phyloP scores from a whole-genome alignment of 495 filamentous ascomycete species.

The Penicillium mononematosum region DNA sequence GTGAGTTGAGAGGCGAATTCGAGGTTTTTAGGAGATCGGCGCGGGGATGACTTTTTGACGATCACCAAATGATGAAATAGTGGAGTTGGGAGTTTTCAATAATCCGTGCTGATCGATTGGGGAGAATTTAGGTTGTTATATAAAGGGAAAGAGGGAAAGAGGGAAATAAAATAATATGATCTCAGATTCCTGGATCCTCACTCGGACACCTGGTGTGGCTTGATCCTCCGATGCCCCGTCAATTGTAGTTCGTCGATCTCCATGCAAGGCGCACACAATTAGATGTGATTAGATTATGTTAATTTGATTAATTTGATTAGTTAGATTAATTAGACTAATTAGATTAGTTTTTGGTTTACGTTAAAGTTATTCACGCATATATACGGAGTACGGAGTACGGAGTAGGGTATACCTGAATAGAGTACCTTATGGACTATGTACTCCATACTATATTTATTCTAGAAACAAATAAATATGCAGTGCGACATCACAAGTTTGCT shows the following conservation, averaged over 20 bases:
- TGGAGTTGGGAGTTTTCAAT: constrained; percentile 8
- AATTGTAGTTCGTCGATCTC: constrained; percentile 9
- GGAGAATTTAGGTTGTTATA: not conserved
- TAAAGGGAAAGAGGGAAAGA: no score
- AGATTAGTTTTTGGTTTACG: not conserved
- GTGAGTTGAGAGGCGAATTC: constrained; percentile 3
- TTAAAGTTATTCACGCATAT: not conserved
- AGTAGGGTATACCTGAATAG: no score
- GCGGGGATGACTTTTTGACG: constrained; percentile 20
- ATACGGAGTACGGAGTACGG: not conserved
- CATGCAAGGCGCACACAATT: constrained; percentile 7
- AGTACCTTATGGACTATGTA: no score
- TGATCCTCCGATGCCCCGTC: not conserved
- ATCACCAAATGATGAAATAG: constrained; percentile 19
- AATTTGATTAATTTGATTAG: not conserved
- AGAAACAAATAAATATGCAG: no score
- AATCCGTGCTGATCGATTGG: not conserved
- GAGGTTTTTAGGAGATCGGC: constrained; percentile 27
- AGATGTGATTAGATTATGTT: not conserved
- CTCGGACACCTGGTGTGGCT: not conserved
- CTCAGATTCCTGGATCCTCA: not conserved
- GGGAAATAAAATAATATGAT: not conserved
- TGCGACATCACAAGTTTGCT: no score
- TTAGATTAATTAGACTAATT: not conserved
- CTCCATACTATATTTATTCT: no score